Evolutionary conservation across 257 asterid species (phyloP).

Genomic region (Lavandula angustifolia): DNA sequence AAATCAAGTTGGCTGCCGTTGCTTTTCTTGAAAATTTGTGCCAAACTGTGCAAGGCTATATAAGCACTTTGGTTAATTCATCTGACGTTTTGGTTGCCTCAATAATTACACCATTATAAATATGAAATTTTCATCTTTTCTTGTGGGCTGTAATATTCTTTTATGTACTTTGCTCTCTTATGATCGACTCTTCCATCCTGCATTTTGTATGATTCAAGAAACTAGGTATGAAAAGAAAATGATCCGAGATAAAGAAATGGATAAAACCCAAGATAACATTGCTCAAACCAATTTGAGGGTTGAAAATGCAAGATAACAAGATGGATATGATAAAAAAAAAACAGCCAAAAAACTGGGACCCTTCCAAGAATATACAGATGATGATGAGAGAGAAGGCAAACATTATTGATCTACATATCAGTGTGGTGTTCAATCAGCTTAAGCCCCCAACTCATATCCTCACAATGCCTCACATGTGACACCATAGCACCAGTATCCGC

Average conservation of each 20-base stretch:
- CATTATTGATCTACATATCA: conserved; percentile 2
- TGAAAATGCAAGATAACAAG: not conserved
- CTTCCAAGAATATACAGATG: conserved; percentile 7
- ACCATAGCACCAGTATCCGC: conserved; percentile 50
- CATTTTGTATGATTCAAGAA: too few relatives aligned
- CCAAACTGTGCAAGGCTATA: conserved; percentile 7
- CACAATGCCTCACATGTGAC: conserved; percentile 71
- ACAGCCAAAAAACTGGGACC: conserved; percentile 1
- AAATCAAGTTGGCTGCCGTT: conserved; percentile 20
- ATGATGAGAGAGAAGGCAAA: not conserved
- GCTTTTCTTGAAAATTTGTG: conserved; percentile 7
- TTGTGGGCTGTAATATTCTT: too few relatives aligned
- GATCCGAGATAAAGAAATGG: not conserved
- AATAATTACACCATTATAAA: too few relatives aligned
- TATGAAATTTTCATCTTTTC: too few relatives aligned
- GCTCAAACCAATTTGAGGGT: conserved; percentile 5
- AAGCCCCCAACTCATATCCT: conserved; percentile 75
- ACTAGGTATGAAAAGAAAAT: not conserved
- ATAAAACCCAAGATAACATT: not conserved
- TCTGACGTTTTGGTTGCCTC: too few relatives aligned
- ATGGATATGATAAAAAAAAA: not conserved
- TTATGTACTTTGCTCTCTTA: too few relatives aligned
- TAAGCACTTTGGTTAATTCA: too few relatives aligned
- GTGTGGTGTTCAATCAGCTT: conserved; percentile 45
- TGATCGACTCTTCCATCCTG: too few relatives aligned